A percentile compares a stretch with the other conserved stretches of the same genome.
phyloP scores from a whole-genome alignment of 2,329 filamentous ascomycete genomes.

The Aspergillus versicolor region DNA sequence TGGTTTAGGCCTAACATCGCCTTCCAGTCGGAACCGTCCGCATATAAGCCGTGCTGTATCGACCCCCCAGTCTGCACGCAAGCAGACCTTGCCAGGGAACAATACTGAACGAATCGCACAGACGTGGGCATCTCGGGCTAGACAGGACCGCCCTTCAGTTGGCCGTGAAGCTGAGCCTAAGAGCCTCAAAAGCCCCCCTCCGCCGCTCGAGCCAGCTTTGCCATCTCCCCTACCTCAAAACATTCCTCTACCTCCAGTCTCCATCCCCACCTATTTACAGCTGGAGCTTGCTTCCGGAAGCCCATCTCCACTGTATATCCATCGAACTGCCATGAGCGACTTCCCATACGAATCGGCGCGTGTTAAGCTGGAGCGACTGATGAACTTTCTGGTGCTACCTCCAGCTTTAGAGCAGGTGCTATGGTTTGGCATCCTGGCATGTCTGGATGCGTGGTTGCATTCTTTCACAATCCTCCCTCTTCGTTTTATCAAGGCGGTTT shows the following conservation, averaged over 20 bases:
- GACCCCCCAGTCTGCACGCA: constrained; percentile 34
- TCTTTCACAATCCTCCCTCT: constrained; percentile 94
- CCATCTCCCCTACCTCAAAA: constrained; percentile 51
- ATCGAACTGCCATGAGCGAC: constrained; percentile 56
- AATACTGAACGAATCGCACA: constrained; percentile 34
- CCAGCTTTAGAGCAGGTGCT: constrained; percentile 79
- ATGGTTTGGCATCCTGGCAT: constrained; percentile 84
- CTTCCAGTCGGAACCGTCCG: constrained; percentile 29
- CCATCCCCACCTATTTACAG: constrained; percentile 65
- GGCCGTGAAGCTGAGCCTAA: constrained; percentile 35
- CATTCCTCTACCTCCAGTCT: constrained; percentile 62
- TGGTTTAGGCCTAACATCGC: constrained; percentile 13
- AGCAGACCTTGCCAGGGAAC: constrained; percentile 29
- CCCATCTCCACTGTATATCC: constrained; percentile 64
- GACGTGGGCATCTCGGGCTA: constrained; percentile 35
- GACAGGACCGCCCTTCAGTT: constrained; percentile 30
- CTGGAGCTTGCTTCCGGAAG: constrained; percentile 61
- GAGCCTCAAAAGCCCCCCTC: constrained; percentile 23
- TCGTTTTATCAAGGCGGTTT: constrained; percentile 77
- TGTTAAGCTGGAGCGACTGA: constrained; percentile 85
- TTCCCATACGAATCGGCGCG: constrained; percentile 88
- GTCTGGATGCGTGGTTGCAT: constrained; percentile 93
- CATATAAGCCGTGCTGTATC: constrained; percentile 30
- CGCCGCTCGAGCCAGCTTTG: constrained; percentile 31
- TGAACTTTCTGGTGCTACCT: constrained; percentile 83